phyloP scores from a whole-genome alignment of 2,329 filamentous ascomycete species.

The Ophiocordyceps camponoti-rufipedis region DNA sequence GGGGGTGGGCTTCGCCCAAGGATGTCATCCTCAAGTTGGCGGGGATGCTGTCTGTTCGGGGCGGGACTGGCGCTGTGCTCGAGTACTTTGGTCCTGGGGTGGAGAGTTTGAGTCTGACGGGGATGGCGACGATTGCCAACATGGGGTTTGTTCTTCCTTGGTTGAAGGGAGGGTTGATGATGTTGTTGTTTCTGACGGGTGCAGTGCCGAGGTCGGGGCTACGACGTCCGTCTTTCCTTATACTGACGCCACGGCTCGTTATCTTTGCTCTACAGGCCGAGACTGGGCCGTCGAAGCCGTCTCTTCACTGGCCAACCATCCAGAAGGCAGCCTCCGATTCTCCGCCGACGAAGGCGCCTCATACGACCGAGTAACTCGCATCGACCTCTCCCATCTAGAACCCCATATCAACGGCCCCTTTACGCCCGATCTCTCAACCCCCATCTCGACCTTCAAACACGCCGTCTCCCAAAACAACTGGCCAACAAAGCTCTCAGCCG shows the following conservation, averaged over 20 bases:
- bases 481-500: conserved; percentile 81
- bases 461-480: conserved; percentile 71
- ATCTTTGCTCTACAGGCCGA: conserved; percentile 64
- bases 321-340: conserved; percentile 37
- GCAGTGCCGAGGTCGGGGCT: conserved; percentile 62
- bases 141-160: conserved; percentile 36
- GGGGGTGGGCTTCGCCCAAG: conserved; percentile 85
- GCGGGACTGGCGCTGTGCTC: conserved; percentile 85
- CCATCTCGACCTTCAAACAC: conserved; percentile 75
- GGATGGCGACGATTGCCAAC: conserved; percentile 83
- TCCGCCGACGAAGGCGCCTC: conserved; percentile 62
- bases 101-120: conserved; percentile 73
- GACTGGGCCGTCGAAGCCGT: conserved; percentile 47
- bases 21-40: conserved; percentile 86
- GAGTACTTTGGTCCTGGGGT: conserved; percentile 90
- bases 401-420: conserved; percentile 96
- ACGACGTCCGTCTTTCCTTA: conserved; percentile 94
- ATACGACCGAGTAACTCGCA: conserved; percentile 82
- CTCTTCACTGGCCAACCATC: conserved; percentile 35
- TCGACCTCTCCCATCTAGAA: conserved; percentile 78
- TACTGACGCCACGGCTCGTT: conserved; percentile 65
- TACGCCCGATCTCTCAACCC: conserved; percentile 87
- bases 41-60: conserved; percentile 77
- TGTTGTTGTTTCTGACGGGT: neutral
- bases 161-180: too few species aligned